Evolutionary conservation across 495 filamentous ascomycete genomes (phyloP), one percentile per base, ranked within the genome.

Genomic region (Lichina pygmaea): DNA sequence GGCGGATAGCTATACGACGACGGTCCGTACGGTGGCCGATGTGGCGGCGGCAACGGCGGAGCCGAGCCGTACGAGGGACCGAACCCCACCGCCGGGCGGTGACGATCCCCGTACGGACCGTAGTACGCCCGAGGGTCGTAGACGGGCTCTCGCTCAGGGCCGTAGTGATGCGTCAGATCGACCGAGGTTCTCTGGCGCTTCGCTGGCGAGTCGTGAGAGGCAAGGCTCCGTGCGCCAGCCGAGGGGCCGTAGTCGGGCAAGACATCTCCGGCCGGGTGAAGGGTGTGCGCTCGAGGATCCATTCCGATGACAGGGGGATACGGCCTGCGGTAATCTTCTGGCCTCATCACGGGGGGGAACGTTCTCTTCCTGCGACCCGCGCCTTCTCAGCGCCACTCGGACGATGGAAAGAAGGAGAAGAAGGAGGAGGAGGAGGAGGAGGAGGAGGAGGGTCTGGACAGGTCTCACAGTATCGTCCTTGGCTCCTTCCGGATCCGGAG

Each of bases 401-500:
- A 15, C 11, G 11, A 11, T 6, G 36, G 36, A 39, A 39, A 11
- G 36, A 39, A 11, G 36, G 5, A 11, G 10, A 15, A 3, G 1
- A 15, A 39, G 1, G 3, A 11, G 1, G 10, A 11, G n/a, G n/a
- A n/a, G n/a, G n/a, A 11, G 36, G 6, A 11, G 36, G 5, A 11
- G 10, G 5, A 3, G 1, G 5, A 39, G 1, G 3, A 11, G 1
- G 10, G 3, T 39, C 13, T 11, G 34, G 43, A 32, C 13, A 16
- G 6, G 6, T 16, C 48, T 47, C 13, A 49, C 48, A 73, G 65
- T 51, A 72, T 49, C 15, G 67, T 70, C 48, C 77, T 65, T 49
- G 73, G 72, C 53, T 93, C 84, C 57, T 97, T 97, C 48, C 86
- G 72, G 41, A 94, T 73, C 44, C 86, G 71, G 41, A 97, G 63